A percentile compares a stretch with the other conserved stretches of the same genome.
phyloP scores from a whole-genome alignment of 2,329 filamentous ascomycete genomes.

The Ilyonectria sp. region DNA sequence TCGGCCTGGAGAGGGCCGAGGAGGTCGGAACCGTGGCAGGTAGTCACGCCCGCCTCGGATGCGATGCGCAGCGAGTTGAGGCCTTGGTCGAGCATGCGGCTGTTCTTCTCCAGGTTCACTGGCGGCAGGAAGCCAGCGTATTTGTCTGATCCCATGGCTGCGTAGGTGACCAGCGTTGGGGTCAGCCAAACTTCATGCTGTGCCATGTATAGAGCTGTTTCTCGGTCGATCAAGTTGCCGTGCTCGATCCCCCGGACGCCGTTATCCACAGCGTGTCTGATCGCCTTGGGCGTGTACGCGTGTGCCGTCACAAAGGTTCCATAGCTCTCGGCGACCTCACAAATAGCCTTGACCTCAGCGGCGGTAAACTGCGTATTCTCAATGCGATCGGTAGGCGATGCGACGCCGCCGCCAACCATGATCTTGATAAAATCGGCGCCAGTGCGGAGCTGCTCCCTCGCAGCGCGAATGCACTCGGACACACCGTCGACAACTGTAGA shows the following conservation, averaged over 20 bases:
- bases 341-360: slow-evolving; percentile 68
- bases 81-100: slow-evolving; percentile 62
- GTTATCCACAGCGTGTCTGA: slow-evolving; percentile 67
- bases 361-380: slow-evolving; percentile 69
- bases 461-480: slow-evolving; percentile 65
- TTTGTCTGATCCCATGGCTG: slow-evolving; percentile 61
- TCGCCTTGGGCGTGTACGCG: slow-evolving; percentile 68
- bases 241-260: slow-evolving; percentile 68
- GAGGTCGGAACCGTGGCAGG: slow-evolving; percentile 66
- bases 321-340: slow-evolving; percentile 62
- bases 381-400: slow-evolving; percentile 67
- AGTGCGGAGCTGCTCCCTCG: slow-evolving; percentile 67
- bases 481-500: slow-evolving; percentile 68
- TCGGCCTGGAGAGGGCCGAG: slow-evolving; percentile 49
- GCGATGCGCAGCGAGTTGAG: slow-evolving; percentile 63
- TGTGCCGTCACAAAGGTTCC: slow-evolving; percentile 70
- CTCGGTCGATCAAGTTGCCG: slow-evolving; percentile 58
- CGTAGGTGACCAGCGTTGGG: slow-evolving; percentile 67
- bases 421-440: slow-evolving; percentile 75
- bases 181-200: slow-evolving; percentile 64
- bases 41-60: slow-evolving; percentile 64
- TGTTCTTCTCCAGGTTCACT: slow-evolving; percentile 63
- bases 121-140: slow-evolving; percentile 60
- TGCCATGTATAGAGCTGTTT: slow-evolving; percentile 65
- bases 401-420: slow-evolving; percentile 71